These are phyloP conservation scores for Daldinia decipiens DNA, from an alignment of 495 filamentous ascomycete species.

Conservation along the genomic window DNA sequence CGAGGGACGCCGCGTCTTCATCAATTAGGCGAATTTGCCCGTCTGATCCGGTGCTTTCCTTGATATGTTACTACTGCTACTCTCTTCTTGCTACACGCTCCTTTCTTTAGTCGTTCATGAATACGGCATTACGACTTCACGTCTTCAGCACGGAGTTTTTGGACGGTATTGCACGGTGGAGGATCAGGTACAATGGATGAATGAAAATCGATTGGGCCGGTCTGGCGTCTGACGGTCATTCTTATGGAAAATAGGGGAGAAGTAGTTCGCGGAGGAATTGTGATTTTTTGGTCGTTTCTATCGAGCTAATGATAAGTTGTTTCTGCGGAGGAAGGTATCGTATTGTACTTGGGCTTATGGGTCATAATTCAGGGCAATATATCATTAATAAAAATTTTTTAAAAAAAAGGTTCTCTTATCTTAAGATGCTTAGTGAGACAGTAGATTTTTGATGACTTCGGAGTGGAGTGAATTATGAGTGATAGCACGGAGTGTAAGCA, in stretches of 20 bases:
- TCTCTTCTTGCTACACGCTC: background rate
- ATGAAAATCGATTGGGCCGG: conserved; percentile 1
- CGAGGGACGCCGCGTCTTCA: conserved; percentile 46
- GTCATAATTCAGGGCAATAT: conserved; percentile 1
- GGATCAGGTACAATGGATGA: background rate
- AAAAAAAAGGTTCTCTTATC: background rate
- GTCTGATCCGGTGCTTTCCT: background rate
- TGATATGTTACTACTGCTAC: background rate
- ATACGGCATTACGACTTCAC: background rate
- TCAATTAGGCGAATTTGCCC: conserved; percentile 35
- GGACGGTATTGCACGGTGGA: too few species aligned
- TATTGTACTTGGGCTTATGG: background rate
- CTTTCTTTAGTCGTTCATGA: background rate
- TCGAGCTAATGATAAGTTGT: background rate
- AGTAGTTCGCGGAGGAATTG: conserved; percentile 14
- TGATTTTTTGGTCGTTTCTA: conserved; percentile 8
- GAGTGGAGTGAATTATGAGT: too few species aligned
- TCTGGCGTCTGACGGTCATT: conserved; percentile 20
- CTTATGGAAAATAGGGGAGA: background rate
- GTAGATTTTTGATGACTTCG: background rate
- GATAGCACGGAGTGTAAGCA: too few species aligned
- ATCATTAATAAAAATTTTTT: conserved; percentile 9
- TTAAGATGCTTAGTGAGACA: background rate
- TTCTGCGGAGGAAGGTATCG: background rate
- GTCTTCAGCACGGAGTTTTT: background rate